These are phyloP conservation scores for Fomitopsis betulina DNA, from an alignment of 1,284 basidiomycete species.

Conservation along the genomic window DNA sequence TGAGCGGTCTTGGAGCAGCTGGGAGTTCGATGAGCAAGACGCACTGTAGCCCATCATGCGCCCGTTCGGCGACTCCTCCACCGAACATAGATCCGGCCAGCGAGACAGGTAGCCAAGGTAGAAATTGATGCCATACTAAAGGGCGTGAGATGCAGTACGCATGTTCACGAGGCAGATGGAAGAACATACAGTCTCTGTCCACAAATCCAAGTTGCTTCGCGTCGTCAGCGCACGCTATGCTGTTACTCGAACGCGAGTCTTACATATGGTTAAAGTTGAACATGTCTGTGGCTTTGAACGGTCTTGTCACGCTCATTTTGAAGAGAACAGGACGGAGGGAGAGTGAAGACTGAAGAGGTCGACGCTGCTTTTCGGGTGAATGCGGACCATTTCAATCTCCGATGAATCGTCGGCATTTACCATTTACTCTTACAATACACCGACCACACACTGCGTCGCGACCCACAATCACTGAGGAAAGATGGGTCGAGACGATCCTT, in stretches of 20 bases:
- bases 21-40: slow-evolving; percentile 20
- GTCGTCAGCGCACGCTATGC: neutral
- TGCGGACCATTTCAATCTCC: neutral
- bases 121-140: slow-evolving; percentile 79
- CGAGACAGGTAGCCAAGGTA: slow-evolving; percentile 83
- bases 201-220: slow-evolving; percentile 82
- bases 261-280: slow-evolving; percentile 91
- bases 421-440: neutral
- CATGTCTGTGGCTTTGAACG: slow-evolving; percentile 83
- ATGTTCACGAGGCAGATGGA: neutral
- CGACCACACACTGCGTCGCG: neutral
- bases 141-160: no score
- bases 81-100: slow-evolving; percentile 88
- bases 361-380: neutral
- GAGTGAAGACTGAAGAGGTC: neutral
- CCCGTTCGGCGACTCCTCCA: slow-evolving; percentile 73
- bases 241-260: slow-evolving; percentile 17
- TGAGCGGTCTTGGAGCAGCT: neutral
- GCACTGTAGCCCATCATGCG: slow-evolving; percentile 84
- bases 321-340: neutral
- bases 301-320: slow-evolving; percentile 75
- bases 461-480: slow-evolving; percentile 57
- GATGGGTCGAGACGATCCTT: slow-evolving; percentile 50
- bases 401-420: neutral
- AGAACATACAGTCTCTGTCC: slow-evolving; percentile 82